Evolutionary conservation across 2,329 filamentous ascomycete species (phyloP).

Genomic region (Pseudogymnoascus sp.): DNA sequence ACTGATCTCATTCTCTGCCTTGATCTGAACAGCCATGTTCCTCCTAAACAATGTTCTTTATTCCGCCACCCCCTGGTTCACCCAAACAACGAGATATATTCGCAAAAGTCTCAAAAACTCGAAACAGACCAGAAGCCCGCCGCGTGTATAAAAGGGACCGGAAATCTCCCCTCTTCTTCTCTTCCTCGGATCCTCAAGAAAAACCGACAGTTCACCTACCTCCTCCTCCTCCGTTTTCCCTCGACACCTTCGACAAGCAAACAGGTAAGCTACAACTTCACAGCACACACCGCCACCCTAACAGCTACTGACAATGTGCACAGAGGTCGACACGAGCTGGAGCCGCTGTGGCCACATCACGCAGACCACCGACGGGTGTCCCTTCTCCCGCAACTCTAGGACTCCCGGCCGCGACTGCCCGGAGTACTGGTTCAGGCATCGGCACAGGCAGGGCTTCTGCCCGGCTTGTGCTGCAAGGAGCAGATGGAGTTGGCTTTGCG

Average conservation of each 20-base stretch:
- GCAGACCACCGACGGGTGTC: neutral
- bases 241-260: neutral
- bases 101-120: neutral
- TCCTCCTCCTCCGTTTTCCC: neutral
- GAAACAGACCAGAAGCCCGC: neutral
- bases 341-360: neutral
- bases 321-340: neutral
- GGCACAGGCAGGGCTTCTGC: neutral
- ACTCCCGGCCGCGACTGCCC: neutral
- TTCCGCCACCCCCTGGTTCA: neutral
- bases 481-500: neutral
- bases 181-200: neutral
- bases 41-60: neutral
- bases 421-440: neutral
- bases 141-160: neutral
- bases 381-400: neutral
- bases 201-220: neutral
- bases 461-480: neutral
- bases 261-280: neutral
- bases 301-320: neutral
- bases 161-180: neutral
- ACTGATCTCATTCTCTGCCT: neutral
- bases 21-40: neutral
- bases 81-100: neutral
- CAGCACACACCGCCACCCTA: neutral